Conservation (phyloP, 2,329 filamentous ascomycete species). For the Exophiala spinifera region DNA sequence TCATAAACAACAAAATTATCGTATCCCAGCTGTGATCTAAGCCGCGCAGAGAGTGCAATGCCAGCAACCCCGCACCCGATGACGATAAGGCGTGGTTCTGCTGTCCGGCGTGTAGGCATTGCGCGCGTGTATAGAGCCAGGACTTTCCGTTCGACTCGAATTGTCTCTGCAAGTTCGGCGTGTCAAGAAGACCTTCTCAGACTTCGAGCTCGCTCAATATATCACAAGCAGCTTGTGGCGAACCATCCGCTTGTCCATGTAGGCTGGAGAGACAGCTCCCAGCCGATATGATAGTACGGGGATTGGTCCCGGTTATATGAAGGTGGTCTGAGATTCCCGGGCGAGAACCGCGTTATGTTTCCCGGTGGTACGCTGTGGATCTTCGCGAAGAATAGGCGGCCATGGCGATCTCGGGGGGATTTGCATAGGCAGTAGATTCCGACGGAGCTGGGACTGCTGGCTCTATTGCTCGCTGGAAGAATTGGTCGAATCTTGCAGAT, state of each 20-base stretch:
- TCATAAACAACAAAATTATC: constrained; percentile 13
- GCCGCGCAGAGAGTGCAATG: constrained; percentile 4
- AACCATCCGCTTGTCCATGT: not conserved
- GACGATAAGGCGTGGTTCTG: constrained; percentile 10
- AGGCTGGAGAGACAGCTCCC: not conserved
- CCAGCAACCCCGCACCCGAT: constrained; percentile 16
- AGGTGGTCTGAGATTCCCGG: constrained; percentile 1
- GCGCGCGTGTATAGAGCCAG: not conserved
- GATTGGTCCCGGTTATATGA: constrained; percentile 2
- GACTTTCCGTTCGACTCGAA: not conserved
- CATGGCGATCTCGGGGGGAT: not conserved
- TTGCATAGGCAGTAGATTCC: too few relatives aligned
- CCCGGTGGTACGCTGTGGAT: constrained; percentile 1
- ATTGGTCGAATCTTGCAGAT: not conserved
- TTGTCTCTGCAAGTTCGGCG: too few relatives aligned
- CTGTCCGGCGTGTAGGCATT: constrained; percentile 5
- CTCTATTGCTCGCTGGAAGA: not conserved
- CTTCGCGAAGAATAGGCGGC: not conserved
- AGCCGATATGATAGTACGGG: not conserved
- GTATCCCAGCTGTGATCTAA: not conserved
- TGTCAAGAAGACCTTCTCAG: too few relatives aligned
- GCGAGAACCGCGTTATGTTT: not conserved
- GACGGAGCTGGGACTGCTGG: too few relatives aligned
- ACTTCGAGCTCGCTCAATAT: too few relatives aligned
- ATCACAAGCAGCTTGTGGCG: not conserved